phyloP scores from a whole-genome alignment of 768 basidiomycete genomes.

The Trametes gibbosa region DNA sequence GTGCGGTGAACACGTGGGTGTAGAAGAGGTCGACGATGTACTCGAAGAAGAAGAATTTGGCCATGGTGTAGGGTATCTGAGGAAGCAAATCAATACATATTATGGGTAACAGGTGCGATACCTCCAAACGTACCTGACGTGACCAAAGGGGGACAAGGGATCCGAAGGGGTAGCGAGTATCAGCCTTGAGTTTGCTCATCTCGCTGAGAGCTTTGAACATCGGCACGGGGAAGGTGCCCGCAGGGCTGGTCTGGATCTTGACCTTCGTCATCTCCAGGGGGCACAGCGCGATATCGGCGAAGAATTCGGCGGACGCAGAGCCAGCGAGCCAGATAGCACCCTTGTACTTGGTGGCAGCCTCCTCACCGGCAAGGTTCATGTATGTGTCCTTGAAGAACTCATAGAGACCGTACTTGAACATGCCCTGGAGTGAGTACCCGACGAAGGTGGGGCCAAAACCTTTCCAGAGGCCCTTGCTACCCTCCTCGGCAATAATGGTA shows the following conservation, averaged over 20 bases:
- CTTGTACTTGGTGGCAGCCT: constrained; percentile 76
- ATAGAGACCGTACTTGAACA: constrained; percentile 99
- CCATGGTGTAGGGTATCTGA: constrained; percentile 98
- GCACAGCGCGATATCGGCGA: constrained; percentile 95
- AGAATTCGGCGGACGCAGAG: constrained; percentile 92
- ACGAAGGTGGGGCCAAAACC: constrained; percentile 91
- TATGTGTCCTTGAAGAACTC: constrained; percentile 94
- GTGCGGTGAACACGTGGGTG: constrained; percentile 78
- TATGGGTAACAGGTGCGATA: not conserved
- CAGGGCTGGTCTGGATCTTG: constrained; percentile 79
- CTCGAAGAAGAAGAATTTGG: constrained; percentile 97
- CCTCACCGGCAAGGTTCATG: constrained; percentile 87
- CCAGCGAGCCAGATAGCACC: constrained; percentile 90
- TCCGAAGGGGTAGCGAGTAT: constrained; percentile 84
- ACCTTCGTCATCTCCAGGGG: constrained; percentile 93
- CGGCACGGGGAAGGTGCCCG: constrained; percentile 73
- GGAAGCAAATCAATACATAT: not conserved
- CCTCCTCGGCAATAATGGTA: constrained; percentile 75
- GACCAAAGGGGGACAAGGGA: constrained; percentile 87
- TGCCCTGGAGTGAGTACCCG: constrained; percentile 93
- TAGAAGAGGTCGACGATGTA: constrained; percentile 86
- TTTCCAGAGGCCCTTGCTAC: constrained; percentile 86
- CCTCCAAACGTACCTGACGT: constrained; percentile 56
- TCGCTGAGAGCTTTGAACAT: constrained; percentile 70
- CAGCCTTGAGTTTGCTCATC: constrained; percentile 63